A percentile compares a stretch with the other conserved stretches of the same genome.
phyloP scores from a whole-genome alignment of 768 basidiomycete species.

The Termitomyces sp. region DNA sequence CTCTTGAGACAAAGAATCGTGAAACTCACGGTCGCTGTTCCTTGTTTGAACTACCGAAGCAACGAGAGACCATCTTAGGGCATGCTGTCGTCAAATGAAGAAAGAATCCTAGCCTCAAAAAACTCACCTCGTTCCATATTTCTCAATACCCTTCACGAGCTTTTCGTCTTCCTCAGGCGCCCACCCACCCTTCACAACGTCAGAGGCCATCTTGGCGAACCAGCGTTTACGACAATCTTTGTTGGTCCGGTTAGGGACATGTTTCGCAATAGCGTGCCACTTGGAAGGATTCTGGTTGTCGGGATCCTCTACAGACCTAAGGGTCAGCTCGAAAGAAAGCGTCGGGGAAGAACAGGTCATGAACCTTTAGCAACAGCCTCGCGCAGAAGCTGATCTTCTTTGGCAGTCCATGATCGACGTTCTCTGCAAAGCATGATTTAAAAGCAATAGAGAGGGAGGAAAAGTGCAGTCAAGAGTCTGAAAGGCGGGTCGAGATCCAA shows the following conservation, averaged over 20 bases:
- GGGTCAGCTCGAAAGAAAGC: conserved; percentile 11
- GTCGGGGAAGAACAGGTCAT: background rate
- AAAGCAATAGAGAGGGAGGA: conserved; percentile 9
- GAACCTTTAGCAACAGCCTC: conserved; percentile 44
- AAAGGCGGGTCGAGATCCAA: conserved; percentile 11
- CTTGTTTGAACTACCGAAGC: conserved; percentile 49
- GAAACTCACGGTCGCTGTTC: conserved; percentile 51
- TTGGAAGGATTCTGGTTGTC: conserved; percentile 52
- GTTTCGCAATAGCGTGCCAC: conserved; percentile 59
- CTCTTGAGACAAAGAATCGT: background rate
- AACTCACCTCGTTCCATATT: conserved; percentile 48
- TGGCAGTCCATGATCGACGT: conserved; percentile 45
- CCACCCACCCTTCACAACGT: conserved; percentile 59
- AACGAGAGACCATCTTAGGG: conserved; percentile 49
- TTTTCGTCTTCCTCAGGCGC: conserved; percentile 56
- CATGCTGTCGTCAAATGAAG: conserved; percentile 3
- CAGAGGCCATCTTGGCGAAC: conserved; percentile 60
- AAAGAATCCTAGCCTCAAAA: background rate
- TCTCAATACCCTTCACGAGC: conserved; percentile 48
- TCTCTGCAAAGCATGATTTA: conserved; percentile 36
- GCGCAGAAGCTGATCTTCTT: conserved; percentile 48
- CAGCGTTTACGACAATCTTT: conserved; percentile 61
- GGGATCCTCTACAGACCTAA: conserved; percentile 40
- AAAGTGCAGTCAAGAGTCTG: background rate
- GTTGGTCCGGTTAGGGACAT: conserved; percentile 56